Conservation (phyloP, 257 asterid species). For the Solanum bulbocastanum region DNA sequence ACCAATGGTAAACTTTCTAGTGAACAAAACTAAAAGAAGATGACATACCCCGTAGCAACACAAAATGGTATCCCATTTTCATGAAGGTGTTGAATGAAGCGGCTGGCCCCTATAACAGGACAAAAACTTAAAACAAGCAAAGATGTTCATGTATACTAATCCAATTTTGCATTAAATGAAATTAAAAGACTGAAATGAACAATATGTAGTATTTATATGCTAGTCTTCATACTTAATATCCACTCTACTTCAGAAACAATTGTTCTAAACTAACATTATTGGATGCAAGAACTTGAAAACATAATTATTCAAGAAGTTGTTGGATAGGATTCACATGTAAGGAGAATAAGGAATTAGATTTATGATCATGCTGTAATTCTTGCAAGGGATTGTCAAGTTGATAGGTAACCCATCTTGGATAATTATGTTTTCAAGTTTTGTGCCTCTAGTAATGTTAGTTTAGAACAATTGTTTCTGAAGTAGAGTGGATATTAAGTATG, state of each 20-base stretch:
- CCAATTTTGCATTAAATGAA: not conserved
- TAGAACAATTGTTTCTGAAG: not conserved
- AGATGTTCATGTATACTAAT: not conserved
- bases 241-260: not conserved
- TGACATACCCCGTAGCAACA: conserved; percentile 81
- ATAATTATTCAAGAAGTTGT: not conserved
- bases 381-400: not conserved
- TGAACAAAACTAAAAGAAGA: conserved; percentile 1
- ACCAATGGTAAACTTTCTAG: not conserved
- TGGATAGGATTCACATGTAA: not conserved
- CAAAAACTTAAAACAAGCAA: not conserved
- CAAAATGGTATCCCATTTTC: conserved; percentile 75
- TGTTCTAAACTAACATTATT: not conserved
- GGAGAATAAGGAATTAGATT: not conserved
- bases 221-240: not conserved
- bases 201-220: not conserved
- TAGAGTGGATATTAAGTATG: not conserved
- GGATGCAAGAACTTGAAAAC: not conserved
- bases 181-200: not conserved
- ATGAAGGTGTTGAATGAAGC: conserved; percentile 71
- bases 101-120: conserved; percentile 57
- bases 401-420: not conserved
- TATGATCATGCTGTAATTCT: not conserved
- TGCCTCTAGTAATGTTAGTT: not conserved
- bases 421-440: not conserved